Evolutionary conservation across 805 yeast genomes (phyloP).

Genomic region (Wickerhamia fluorescens): DNA sequence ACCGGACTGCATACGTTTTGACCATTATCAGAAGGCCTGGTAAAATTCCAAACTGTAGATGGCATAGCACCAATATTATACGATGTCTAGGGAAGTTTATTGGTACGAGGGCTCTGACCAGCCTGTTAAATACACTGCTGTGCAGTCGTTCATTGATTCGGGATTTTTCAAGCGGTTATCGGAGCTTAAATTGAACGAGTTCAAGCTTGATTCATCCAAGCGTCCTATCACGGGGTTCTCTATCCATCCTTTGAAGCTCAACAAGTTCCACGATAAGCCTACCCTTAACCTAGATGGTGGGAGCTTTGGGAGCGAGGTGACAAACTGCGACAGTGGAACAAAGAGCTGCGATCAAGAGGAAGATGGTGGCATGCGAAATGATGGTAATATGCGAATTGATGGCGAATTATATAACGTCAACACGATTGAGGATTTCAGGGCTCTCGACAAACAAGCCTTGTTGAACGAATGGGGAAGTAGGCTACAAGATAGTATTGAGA

Average conservation of each 20-base stretch:
- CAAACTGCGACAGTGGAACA: too few relatives aligned
- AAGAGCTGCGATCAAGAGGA: slow-evolving; percentile 1
- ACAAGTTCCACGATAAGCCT: slow-evolving; percentile 29
- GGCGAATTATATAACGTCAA: slow-evolving; percentile 50
- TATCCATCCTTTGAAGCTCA: slow-evolving; percentile 26
- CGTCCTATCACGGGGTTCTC: slow-evolving; percentile 39
- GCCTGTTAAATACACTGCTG: slow-evolving; percentile 37
- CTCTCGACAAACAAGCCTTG: slow-evolving; percentile 53
- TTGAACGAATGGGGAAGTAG: slow-evolving; percentile 35
- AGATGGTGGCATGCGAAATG: too few relatives aligned
- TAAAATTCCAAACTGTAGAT: too few relatives aligned
- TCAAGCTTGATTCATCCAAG: slow-evolving; percentile 52
- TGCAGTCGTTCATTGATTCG: slow-evolving; percentile 75
- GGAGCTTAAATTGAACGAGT: slow-evolving; percentile 62
- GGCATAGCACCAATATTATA: too few relatives aligned
- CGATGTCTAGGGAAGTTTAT: too few relatives aligned
- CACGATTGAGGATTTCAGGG: slow-evolving; percentile 80
- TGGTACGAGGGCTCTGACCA: not conserved
- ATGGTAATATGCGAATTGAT: slow-evolving; percentile 8
- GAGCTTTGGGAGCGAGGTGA: slow-evolving; percentile 15
- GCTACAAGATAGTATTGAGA: slow-evolving; percentile 11
- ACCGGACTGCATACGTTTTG: too few relatives aligned
- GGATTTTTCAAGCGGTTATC: slow-evolving; percentile 78
- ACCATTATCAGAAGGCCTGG: too few relatives aligned
- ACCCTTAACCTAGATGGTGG: slow-evolving; percentile 26